Evolutionary conservation across 768 basidiomycete genomes (phyloP), one percentile per base, ranked within the genome.

Genomic region (Lepiota venenata): DNA sequence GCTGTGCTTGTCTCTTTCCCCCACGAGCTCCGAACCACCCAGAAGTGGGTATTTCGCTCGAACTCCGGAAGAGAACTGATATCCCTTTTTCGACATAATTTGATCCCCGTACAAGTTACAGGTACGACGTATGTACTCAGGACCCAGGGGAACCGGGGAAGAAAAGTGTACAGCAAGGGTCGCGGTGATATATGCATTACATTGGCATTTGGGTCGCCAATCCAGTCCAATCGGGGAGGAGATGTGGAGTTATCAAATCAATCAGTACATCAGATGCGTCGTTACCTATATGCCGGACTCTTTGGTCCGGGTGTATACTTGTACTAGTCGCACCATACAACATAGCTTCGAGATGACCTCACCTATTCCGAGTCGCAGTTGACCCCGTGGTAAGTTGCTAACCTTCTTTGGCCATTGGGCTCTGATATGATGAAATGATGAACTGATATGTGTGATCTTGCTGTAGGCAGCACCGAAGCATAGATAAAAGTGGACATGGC

Each of bases 391-490:
- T 41, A 25, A n/a, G 25, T 20, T 25, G 22, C 14, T 32, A 41
- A 35, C 20, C 41, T 15, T 16, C 43, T 51, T 32, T 43, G 41
- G 20, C 7, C 15, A 10, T n/a, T 39, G 41, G 43, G 32, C 42
- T 32, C 50, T 43, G 50, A 42, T 20, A 44, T 43, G 32, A 51
- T 32, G 25, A 29, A 51, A 43, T 51, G 50, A 51, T 51, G 50
- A 21, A 51, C 50, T 43, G 41, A 43, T 51, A 35, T 51, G 50
- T 41, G 40, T 51, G 29, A 20, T 51, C 36, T 43, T 18, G 20
- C 21, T 18, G 32, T 25, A 32, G 25, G 29, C 40, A 43, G 50
- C 40, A 42, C 16, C 29, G 16, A n/a, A 47, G 27, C 4, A 20
- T 6, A 32, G 12, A 42, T 35, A 52, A 36, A 46, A 39, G 44